Base-by-base conservation (phyloP, 2,329 filamentous ascomycete species). In the Colletotrichum coccodes region DNA sequence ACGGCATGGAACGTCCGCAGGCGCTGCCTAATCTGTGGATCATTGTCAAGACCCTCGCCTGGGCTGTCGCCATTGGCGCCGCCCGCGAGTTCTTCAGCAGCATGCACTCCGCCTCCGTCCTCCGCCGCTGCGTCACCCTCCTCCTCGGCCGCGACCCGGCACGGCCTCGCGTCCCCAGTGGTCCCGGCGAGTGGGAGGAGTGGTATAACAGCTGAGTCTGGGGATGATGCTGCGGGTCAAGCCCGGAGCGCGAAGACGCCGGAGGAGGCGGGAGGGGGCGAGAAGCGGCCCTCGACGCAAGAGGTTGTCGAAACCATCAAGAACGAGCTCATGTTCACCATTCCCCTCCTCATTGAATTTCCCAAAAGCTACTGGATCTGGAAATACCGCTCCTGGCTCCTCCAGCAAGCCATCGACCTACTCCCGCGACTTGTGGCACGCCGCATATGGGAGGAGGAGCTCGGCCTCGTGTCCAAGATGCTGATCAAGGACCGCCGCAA, bases 301-400 rank as follows among this genome's bases (percentile, higher is more conserved):
- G 75, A 69, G 21, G 34, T 49, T 9, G 53, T 60, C 47, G 36
- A 30, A 12, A 68, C 3, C 36, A 86, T 98, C 70, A 87, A 88
- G 53, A 66, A 57, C 63, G 96, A 99, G 78, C 85, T 99, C 38
- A 83, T 84, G 54, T 97, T 98, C 76, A 91, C 95, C 38, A 89
- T 98, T 46, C 93, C 94, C 0, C 86, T 99, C 23, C 87, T 99
- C 57, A 87, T 93, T 72, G 90, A 94, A 72, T 95, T 90, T 72
- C 96, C 96, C 7, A 99, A 99, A 79, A 98, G 96, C 85, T 99
- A 99, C 83, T 98, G 96, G 95, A 95, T 99, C 76, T 99, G 96
- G 96, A 97, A 97, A 74, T 95, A 98, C 80, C 91, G 96, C 32
- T 82, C 92, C 52, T 99, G 96, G 95, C 84, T 95, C 3, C 84